phyloP scores from a whole-genome alignment of 805 yeast species.

The Pichia rugopelliculosa region DNA sequence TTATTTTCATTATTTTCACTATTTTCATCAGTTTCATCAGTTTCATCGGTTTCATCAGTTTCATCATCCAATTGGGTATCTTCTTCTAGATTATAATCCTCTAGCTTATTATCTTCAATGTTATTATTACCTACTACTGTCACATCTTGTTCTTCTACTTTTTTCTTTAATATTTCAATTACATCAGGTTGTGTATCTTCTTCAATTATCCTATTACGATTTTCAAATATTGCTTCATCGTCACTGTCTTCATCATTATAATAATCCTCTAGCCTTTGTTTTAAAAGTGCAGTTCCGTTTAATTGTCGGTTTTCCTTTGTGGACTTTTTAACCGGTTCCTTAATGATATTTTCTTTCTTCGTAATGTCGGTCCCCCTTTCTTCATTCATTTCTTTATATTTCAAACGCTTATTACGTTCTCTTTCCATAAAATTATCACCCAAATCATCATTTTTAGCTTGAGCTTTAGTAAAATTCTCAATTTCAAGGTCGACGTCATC shows the following conservation, averaged over 20 bases:
- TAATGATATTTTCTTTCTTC: background rate
- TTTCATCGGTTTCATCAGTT: background rate
- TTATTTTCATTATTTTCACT: background rate
- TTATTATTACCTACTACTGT: background rate
- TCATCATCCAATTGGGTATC: conserved; percentile 6
- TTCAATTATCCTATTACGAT: background rate
- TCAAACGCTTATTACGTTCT: conserved; percentile 5
- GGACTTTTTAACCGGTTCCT: background rate
- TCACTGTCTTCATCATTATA: background rate
- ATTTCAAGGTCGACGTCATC: background rate
- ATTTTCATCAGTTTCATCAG: background rate
- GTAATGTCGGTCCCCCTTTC: too few species aligned
- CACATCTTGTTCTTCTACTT: background rate
- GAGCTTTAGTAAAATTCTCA: background rate
- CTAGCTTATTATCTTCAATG: background rate
- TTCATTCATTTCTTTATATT: background rate
- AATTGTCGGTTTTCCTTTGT: background rate
- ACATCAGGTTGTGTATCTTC: background rate
- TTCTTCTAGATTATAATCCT: background rate
- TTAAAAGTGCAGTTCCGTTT: background rate
- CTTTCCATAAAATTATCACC: conserved; percentile 1
- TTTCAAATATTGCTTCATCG: background rate
- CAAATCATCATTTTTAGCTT: background rate
- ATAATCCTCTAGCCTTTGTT: background rate
- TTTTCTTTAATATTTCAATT: background rate